Evolutionary conservation across 1,284 basidiomycete species (phyloP), one percentile per base, ranked within the genome.

Genomic region (Tylopilus sp.): DNA sequence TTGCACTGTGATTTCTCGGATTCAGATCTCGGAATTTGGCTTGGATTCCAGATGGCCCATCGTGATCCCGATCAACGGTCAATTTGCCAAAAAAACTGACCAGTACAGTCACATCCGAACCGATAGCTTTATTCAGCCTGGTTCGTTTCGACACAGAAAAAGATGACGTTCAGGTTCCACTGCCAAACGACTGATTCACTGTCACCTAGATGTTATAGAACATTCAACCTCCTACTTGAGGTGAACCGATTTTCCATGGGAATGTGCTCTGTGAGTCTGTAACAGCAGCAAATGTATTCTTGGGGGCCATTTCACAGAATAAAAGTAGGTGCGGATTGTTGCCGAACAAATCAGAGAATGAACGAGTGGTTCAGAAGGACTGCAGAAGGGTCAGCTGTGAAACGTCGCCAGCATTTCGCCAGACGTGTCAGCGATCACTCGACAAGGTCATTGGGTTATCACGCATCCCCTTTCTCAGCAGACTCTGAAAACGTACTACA

Each of bases 81-180:
- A 13, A 45, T 26, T 9, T 8, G 34, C 35, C 23, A 5, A n/a
- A 38, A 21, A 13, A 3, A 26, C 18, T 26, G 10, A 47, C 16
- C 29, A 6, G 9, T 7, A 12, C 26, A 10, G 16, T 16, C 7
- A 39, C 21, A n/a, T 18, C 6, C 4, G 7, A 31, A 35, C 29
- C 2, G n/a, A 9, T 23, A 23, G 6, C 21, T 23, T 23, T 3
- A 9, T 30, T 26, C n/a, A 12, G 6, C 1, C 12, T 13, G 11
- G 31, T 28, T 43, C 21, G 23, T 9, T 16, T 25, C 16, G n/a
- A 5, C 11, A 46, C 46, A 51, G 52, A 34, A 36, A 44, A 23
- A 35, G 8, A 4, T 2, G 4, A 35, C 9, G 5, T 18, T 3
- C 33, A 3, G 30, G 4, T 6, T 9, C 23, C 6, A 19, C 19